Evolutionary conservation across 2,329 filamentous ascomycete species (phyloP), one percentile per base, ranked within the genome.

Genomic region (Lasiodiplodia theobromae): DNA sequence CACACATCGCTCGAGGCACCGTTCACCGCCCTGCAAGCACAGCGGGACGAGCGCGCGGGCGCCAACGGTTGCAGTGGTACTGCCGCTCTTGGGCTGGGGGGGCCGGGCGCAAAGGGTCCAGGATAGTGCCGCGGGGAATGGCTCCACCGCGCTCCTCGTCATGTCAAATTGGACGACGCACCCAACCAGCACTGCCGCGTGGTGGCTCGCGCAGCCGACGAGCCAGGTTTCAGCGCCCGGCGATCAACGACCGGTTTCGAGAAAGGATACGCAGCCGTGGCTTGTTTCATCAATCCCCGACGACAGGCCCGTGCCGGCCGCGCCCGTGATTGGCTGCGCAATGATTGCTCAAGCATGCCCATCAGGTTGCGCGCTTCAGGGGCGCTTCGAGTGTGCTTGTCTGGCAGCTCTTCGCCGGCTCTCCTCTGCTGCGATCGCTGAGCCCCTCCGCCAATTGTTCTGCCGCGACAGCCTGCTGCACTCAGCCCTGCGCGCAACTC

Each of bases 281-380:
- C 60, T 37, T 52, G 60, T 64, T 64, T 64, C 60, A 64, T 64
- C 60, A 64, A 64, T 52, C 60, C 60, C 60, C 60, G 60, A 52
- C 60, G 60, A 34, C 54, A 21, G 34, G 54, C 54, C 54, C 21
- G 54, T 58, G 54, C 31, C 54, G 25, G n/a, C 34, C n/a, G 34
- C 31, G n/a, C 44, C 31, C 18, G 23, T 64, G 60, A 64, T 64
- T 64, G 60, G 60, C 60, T 52, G 31, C 31, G 44, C 28, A 6
- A 23, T 64, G 60, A 64, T 64, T 64, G 44, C 47, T 23, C 40
- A 31, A 64, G 60, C 60, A 52, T 64, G 60, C 60, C 14, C 60
- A 38, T n/a, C 40, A 21, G 31, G 40, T 63, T 28, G 58, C 58
- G 58, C 58, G 44, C 60, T 64, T 64, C 60, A 64, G 60, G 60